Conservation (phyloP, 495 filamentous ascomycete genomes). For the Penicillium subrubescens region DNA sequence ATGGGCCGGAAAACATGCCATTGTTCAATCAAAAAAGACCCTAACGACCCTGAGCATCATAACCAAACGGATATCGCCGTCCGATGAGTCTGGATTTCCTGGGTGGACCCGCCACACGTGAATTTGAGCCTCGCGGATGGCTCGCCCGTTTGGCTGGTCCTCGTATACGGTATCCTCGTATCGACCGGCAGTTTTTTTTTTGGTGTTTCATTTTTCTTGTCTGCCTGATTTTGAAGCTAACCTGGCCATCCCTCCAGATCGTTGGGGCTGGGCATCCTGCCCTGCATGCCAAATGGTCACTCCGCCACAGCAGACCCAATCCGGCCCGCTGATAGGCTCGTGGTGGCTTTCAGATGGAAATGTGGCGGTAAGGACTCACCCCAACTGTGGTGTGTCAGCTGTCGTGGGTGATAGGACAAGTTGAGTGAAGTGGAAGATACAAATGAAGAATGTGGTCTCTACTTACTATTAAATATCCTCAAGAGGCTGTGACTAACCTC, state of each 20-base stretch:
- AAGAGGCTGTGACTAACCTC: neutral
- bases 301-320: slow-evolving; percentile 10
- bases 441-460: neutral
- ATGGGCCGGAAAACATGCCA: neutral
- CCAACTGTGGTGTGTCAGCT: neutral
- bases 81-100: neutral
- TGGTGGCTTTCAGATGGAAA: neutral
- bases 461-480: neutral
- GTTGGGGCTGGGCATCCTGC: neutral
- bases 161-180: neutral
- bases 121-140: slow-evolving; percentile 21
- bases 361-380: neutral
- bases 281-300: slow-evolving; percentile 10
- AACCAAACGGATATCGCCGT: neutral
- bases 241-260: neutral
- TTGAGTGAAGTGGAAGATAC: neutral
- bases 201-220: neutral
- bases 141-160: slow-evolving; percentile 6
- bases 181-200: neutral
- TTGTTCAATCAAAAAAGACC: neutral
- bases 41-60: neutral
- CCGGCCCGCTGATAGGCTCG: neutral
- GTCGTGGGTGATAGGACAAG: neutral
- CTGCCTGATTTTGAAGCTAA: slow-evolving; percentile 9
- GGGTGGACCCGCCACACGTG: slow-evolving; percentile 15